These are phyloP conservation scores for Trichomonas gallinae DNA, from an alignment of 208 protist genomes.

Conservation along the genomic window DNA sequence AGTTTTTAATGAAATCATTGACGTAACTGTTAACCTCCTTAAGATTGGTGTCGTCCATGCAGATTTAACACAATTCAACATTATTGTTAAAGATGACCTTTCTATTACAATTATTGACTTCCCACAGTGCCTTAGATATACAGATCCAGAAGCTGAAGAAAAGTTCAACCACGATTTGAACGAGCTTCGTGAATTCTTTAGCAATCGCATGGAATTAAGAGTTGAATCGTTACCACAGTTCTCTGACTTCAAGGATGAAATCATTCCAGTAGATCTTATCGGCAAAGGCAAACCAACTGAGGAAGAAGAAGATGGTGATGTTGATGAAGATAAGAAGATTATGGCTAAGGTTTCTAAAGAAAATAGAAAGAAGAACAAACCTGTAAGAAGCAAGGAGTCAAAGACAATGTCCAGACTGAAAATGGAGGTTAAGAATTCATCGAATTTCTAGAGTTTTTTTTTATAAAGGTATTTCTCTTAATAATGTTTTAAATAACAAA, in stretches of 20 bases:
- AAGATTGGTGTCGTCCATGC: not conserved
- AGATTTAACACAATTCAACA: slow-evolving; percentile 22
- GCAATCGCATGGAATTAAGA: not conserved
- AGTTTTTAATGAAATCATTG: not conserved
- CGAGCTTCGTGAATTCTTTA: not conserved
- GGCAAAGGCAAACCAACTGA: not conserved
- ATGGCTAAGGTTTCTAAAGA: not conserved
- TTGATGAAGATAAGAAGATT: not conserved
- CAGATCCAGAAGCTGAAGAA: not conserved
- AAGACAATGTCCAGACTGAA: not conserved
- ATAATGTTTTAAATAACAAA: too few relatives aligned
- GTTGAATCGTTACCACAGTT: not conserved
- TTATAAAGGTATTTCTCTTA: too few relatives aligned
- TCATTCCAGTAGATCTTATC: not conserved
- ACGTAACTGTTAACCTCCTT: not conserved
- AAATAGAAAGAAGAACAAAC: not conserved
- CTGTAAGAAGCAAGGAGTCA: not conserved
- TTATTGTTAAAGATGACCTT: not conserved
- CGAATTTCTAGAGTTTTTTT: too few relatives aligned
- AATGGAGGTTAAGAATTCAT: not conserved
- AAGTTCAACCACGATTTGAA: slow-evolving; percentile 17
- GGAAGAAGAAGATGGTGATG: slow-evolving; percentile 15
- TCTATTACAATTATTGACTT: not conserved
- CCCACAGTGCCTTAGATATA: not conserved
- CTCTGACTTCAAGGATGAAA: not conserved